Evolutionary conservation across 2,329 filamentous ascomycete genomes (phyloP), one percentile per base, ranked within the genome.

Genomic region (Aspergillus sp.): DNA sequence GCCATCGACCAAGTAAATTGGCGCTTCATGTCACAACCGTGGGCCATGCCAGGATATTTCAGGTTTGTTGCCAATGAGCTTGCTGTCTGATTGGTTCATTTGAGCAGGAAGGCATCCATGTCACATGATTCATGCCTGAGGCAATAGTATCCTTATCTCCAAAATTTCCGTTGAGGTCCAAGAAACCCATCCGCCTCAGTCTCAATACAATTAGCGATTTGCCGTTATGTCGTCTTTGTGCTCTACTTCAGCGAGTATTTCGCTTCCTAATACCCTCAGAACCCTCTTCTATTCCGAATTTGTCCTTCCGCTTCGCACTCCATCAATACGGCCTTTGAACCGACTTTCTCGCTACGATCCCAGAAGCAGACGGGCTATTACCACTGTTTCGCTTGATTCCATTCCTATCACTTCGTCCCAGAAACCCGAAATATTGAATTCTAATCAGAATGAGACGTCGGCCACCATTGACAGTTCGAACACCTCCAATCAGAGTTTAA

Each of bases 201-300:
- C 11, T 46, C 27, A 19, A 4, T 35, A 48, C 5, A 25, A 7
- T 8, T 49, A 14, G 19, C 35, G 3, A 39, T 19, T 25, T 17
- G 21, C n/a, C 23, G 45, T 11, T 12, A 71, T 72, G 68, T 57
- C 58, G 15, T 53, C 48, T 9, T 57, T 61, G 48, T 72, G 66
- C 47, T 37, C 61, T 46, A 60, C 64, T 3, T 68, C 70, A n/a
- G 62, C 67, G 2, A 68, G 52, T 12, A 46, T 71, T 55, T 62
- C 65, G 27, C 56, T 73, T 12, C 62, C 72, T 11, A 62, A 55
- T 4, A 41, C 68, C 9, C 55, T 73, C 14, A 65, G 62, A 51
- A 64, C 60, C 48, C 50, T 70, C 12, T 67, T 68, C 33, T 64
- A 60, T 40, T 60, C 66, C 8, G 66, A 72, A 33, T 50, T 66